Evolutionary conservation across 2,329 filamentous ascomycete genomes (phyloP).

Genomic region (Colletotrichum salicis): DNA sequence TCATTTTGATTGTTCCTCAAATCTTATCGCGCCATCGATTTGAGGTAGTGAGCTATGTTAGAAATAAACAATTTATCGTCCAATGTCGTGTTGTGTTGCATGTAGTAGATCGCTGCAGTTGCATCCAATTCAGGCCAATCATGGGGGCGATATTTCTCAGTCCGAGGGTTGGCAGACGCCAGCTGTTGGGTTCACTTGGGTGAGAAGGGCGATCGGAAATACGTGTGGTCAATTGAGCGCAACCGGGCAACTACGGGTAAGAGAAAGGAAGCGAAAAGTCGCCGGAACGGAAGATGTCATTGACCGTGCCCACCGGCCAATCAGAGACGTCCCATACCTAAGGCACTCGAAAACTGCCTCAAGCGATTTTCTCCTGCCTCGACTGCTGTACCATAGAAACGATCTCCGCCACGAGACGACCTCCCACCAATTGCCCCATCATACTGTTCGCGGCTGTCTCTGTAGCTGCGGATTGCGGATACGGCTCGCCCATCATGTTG

Average conservation of each 20-base stretch:
- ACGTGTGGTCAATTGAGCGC: slow-evolving; percentile 12
- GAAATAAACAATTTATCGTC: slow-evolving; percentile 10
- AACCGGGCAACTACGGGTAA: slow-evolving; percentile 27
- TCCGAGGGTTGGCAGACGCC: slow-evolving; percentile 9
- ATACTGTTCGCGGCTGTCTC: slow-evolving; percentile 44
- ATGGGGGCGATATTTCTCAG: slow-evolving; percentile 31
- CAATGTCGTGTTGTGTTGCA: slow-evolving; percentile 21
- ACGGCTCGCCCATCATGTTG: slow-evolving; percentile 79
- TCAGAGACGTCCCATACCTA: slow-evolving; percentile 33
- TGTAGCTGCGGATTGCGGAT: slow-evolving; percentile 53
- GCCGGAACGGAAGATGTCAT: slow-evolving; percentile 34
- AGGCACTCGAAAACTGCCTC: slow-evolving; percentile 37
- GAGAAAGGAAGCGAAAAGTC: slow-evolving; percentile 25
- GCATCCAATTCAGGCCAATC: slow-evolving; percentile 22
- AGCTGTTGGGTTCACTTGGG: neutral
- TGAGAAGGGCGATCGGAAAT: slow-evolving; percentile 18
- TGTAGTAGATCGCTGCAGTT: neutral
- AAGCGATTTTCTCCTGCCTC: slow-evolving; percentile 36
- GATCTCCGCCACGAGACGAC: slow-evolving; percentile 37
- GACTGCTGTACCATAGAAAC: slow-evolving; percentile 33
- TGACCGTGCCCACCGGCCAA: slow-evolving; percentile 27
- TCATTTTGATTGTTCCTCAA: neutral
- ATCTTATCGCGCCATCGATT: neutral
- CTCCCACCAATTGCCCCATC: slow-evolving; percentile 50
- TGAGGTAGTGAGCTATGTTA: neutral